Evolutionary conservation across 768 basidiomycete genomes (phyloP).

Genomic region (Coprinopsis sp.): DNA sequence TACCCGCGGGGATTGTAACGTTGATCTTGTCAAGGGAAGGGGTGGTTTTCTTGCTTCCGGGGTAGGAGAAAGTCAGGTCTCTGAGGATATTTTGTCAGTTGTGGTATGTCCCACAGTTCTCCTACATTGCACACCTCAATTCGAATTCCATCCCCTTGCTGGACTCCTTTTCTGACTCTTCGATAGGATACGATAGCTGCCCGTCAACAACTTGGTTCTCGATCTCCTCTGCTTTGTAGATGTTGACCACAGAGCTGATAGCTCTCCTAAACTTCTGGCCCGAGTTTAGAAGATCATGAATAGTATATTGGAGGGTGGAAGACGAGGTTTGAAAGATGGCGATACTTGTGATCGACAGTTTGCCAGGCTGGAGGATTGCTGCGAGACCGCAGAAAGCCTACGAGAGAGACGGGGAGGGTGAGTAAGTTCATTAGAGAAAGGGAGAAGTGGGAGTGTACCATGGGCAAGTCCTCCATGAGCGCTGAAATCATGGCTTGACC

Average conservation of each 20-base stretch:
- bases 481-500: constrained; percentile 14
- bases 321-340: constrained; percentile 40
- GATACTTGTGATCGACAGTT: constrained; percentile 35
- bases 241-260: constrained; percentile 24
- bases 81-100: constrained; percentile 22
- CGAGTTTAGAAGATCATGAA: constrained; percentile 17
- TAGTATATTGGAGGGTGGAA: constrained; percentile 20
- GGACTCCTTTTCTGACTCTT: constrained; percentile 8
- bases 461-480: constrained; percentile 26
- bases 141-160: too few relatives aligned
- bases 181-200: constrained; percentile 18
- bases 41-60: constrained; percentile 33
- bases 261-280: constrained; percentile 19
- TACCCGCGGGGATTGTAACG: constrained; percentile 40
- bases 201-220: constrained; percentile 23
- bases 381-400: constrained; percentile 35
- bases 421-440: not conserved
- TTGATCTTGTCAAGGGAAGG: constrained; percentile 34
- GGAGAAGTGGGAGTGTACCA: constrained; percentile 20
- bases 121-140: too few relatives aligned
- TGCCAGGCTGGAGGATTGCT: constrained; percentile 27
- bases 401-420: not conserved
- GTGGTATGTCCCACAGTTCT: too few relatives aligned
- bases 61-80: constrained; percentile 50
- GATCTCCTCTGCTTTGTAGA: constrained; percentile 25